These are phyloP conservation scores for Rhodotorula paludigena DNA, from an alignment of 768 basidiomycete species.

Conservation along the genomic window DNA sequence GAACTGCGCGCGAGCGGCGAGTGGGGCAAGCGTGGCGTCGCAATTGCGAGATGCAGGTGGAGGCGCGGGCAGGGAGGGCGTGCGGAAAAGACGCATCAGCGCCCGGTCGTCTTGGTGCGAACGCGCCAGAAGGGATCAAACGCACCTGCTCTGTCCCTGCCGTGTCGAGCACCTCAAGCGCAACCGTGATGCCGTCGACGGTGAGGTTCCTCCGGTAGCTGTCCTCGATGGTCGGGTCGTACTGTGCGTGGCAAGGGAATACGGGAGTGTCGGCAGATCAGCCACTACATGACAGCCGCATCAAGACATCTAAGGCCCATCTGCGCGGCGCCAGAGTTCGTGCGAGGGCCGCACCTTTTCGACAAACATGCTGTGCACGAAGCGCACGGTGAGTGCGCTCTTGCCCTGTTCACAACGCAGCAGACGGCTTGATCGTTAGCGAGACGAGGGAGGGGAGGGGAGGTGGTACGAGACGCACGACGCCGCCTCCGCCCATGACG, in stretches of 20 bases:
- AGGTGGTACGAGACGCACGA: too few species aligned
- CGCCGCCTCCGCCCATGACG: slow-evolving; percentile 19
- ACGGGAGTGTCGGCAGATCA: too few species aligned
- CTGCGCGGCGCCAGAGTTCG: too few species aligned
- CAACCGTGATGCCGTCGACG: slow-evolving; percentile 40
- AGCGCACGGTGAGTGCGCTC: slow-evolving; percentile 93
- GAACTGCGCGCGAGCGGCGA: slow-evolving; percentile 25
- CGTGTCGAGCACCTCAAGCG: slow-evolving; percentile 42
- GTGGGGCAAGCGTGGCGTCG: background rate
- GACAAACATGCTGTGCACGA: slow-evolving; percentile 61
- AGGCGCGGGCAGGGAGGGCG: background rate
- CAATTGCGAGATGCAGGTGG: background rate
- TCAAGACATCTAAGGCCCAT: too few species aligned
- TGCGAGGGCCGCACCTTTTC: background rate
- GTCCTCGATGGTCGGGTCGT: slow-evolving; percentile 82
- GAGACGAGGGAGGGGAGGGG: background rate
- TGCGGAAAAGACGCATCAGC: too few species aligned
- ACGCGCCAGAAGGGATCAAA: background rate
- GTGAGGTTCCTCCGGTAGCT: slow-evolving; percentile 38
- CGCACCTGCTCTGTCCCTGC: slow-evolving; percentile 53
- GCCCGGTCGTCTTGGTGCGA: too few species aligned
- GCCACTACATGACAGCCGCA: too few species aligned
- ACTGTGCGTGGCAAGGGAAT: slow-evolving; percentile 30
- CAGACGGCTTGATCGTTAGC: slow-evolving; percentile 52
- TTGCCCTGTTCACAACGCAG: too few species aligned